Evolutionary conservation across 352 stramenopile species (phyloP).

Genomic region (Phytophthora europaea): DNA sequence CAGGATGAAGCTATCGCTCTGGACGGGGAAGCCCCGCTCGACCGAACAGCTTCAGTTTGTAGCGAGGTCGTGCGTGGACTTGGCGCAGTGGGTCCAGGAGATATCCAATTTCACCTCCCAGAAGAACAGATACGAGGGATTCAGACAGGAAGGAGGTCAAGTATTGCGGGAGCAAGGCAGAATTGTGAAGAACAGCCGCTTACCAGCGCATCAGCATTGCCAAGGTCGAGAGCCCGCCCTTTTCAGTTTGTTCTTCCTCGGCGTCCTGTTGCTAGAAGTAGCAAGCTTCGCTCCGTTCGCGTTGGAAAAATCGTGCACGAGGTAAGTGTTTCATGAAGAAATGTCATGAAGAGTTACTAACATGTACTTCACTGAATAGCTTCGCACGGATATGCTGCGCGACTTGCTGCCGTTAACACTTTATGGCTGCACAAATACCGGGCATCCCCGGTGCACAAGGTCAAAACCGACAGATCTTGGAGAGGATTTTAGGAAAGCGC

Average conservation of each 20-base stretch:
- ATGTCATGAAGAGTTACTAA: background rate
- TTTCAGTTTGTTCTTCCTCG: constrained; percentile 50
- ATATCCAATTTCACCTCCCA: constrained; percentile 18
- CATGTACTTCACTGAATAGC: constrained; percentile 16
- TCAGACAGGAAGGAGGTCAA: background rate
- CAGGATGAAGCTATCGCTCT: constrained; percentile 11
- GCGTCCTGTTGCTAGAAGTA: constrained; percentile 22
- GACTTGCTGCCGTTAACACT: constrained; percentile 53
- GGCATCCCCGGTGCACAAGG: background rate
- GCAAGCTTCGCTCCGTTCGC: constrained; percentile 35
- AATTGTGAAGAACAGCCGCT: constrained; percentile 12
- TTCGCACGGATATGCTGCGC: constrained; percentile 42
- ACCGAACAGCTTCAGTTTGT: constrained; percentile 45
- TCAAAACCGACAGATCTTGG: background rate
- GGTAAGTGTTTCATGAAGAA: constrained; percentile 23
- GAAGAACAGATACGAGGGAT: background rate
- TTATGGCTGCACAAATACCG: constrained; percentile 20
- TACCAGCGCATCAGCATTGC: constrained; percentile 27
- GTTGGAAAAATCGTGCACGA: constrained; percentile 50
- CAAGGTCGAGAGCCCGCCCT: background rate
- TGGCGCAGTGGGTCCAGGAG: constrained; percentile 31
- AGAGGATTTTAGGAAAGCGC: constrained; percentile 28
- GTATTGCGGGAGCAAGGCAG: constrained; percentile 7
- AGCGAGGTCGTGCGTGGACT: constrained; percentile 27
- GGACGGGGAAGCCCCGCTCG: constrained; percentile 3